These are phyloP conservation scores for Coemansia sp. DNA, from an alignment of 192 early-diverging fungal species.

Conservation along the genomic window DNA sequence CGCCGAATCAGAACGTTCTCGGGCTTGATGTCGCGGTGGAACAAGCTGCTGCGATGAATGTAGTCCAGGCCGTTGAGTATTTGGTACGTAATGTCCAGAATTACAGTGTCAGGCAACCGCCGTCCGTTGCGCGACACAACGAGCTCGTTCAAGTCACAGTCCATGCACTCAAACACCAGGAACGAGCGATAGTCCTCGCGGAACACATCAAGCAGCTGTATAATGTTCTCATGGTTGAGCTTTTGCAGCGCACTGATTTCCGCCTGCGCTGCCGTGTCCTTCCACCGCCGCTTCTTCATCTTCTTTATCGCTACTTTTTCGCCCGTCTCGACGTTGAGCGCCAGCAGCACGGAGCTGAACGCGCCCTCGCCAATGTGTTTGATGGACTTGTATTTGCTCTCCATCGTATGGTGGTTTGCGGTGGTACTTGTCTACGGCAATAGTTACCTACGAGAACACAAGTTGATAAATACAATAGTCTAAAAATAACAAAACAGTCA, in stretches of 20 bases:
- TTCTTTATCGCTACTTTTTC: slow-evolving; percentile 58
- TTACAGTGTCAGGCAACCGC: slow-evolving; percentile 61
- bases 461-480: background rate
- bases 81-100: slow-evolving; percentile 86
- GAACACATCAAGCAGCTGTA: slow-evolving; percentile 82
- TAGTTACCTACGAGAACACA: background rate
- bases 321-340: slow-evolving; percentile 44
- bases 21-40: slow-evolving; percentile 97
- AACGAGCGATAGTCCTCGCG: slow-evolving; percentile 81
- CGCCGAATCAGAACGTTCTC: slow-evolving; percentile 85
- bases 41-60: slow-evolving; percentile 91
- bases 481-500: background rate
- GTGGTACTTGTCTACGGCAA: no score
- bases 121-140: slow-evolving; percentile 73
- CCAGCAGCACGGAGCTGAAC: slow-evolving; percentile 56
- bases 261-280: slow-evolving; percentile 54
- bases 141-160: slow-evolving; percentile 92
- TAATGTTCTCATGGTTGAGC: slow-evolving; percentile 77
- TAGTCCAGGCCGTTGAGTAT: slow-evolving; percentile 82
- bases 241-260: slow-evolving; percentile 54
- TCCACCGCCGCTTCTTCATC: slow-evolving; percentile 61
- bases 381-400: slow-evolving; percentile 53
- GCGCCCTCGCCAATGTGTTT: slow-evolving; percentile 56
- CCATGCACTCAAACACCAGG: slow-evolving; percentile 96
- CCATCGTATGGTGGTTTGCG: slow-evolving; percentile 17